A percentile compares a stretch with the other conserved stretches of the same genome.
Conservation (phyloP, 345 rosid genomes). For the Eutrema heterophyllum region DNA sequence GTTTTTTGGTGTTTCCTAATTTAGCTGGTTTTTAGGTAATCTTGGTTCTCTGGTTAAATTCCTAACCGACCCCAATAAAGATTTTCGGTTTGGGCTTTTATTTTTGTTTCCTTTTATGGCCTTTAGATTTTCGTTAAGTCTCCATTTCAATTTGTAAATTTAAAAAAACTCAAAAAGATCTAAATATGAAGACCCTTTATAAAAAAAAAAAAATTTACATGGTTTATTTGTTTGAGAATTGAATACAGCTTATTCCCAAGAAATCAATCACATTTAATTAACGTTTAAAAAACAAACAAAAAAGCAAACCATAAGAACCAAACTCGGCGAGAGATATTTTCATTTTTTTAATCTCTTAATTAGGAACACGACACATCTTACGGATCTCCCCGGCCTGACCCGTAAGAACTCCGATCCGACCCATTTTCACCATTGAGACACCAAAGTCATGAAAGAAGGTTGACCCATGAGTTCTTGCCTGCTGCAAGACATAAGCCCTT, state of each 20-base stretch:
- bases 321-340: neutral
- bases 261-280: constrained; percentile 1
- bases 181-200: too few relatives aligned
- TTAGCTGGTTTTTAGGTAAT: too few relatives aligned
- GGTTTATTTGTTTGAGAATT: neutral
- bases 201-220: too few relatives aligned
- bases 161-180: too few relatives aligned
- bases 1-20: too few relatives aligned
- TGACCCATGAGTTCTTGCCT: neutral
- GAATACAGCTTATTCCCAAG: constrained; percentile 8
- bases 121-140: too few relatives aligned
- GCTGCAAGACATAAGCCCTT: neutral
- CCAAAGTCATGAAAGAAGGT: constrained; percentile 49
- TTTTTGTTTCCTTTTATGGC: too few relatives aligned
- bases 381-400: constrained; percentile 50
- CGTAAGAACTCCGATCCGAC: constrained; percentile 39
- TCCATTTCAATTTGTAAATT: too few relatives aligned
- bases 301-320: constrained; percentile 11
- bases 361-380: constrained; percentile 41
- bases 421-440: constrained; percentile 56
- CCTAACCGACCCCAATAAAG: too few relatives aligned
- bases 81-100: too few relatives aligned
- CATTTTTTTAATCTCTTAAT: constrained; percentile 14
- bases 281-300: neutral
- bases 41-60: too few relatives aligned